Base-by-base conservation (phyloP, 2,329 filamentous ascomycete species). In the Pyrenophora seminiperda region DNA sequence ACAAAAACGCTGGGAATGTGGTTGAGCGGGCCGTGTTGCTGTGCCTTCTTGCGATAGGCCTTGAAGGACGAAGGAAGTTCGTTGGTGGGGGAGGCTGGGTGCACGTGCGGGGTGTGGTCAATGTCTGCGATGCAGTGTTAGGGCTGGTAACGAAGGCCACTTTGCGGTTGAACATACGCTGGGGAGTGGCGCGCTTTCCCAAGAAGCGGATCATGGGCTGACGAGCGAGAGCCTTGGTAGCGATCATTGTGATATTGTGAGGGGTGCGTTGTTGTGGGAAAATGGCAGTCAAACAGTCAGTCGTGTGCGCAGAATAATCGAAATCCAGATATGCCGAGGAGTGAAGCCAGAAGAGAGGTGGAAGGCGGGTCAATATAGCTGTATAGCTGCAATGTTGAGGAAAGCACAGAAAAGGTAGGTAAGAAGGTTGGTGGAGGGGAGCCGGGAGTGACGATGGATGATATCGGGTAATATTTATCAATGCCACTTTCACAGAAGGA, bases 1-100 rank as follows among this genome's bases (percentile, higher is more conserved):
- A 61, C 51, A 38, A 70, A 64, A 56, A 57, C 62, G 33, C 64
- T 55, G 51, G 44, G 50, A 13, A 53, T 60, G 52, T 69, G 66
- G 59, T 73, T 72, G 22, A 92, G 82, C 13, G 89, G 89, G 27
- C 89, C 89, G 70, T 91, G 88, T 75, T 90, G 88, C 75, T 89
- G 87, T 52, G 86, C 88, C 71, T 87, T 85, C 75, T 89, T 83
- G 69, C 89, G 87, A 81, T 92, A 92, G 65, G 82, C 81, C 72
- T 86, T 88, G 78, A 92, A 92, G 53, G 82, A 84, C 59, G 81
- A 74, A 33, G 88, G 89, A 18, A 91, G 85, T 27, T 79, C 75
- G 65, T 83, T 77, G 29, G 79, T 81, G 36, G 88, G 87, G 20
- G 87, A 86, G 53, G 86, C 87, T 31, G 89, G 89, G 78, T 91